Base-by-base conservation (phyloP, 1,139 yeast genomes). In the Pichia sp. region DNA sequence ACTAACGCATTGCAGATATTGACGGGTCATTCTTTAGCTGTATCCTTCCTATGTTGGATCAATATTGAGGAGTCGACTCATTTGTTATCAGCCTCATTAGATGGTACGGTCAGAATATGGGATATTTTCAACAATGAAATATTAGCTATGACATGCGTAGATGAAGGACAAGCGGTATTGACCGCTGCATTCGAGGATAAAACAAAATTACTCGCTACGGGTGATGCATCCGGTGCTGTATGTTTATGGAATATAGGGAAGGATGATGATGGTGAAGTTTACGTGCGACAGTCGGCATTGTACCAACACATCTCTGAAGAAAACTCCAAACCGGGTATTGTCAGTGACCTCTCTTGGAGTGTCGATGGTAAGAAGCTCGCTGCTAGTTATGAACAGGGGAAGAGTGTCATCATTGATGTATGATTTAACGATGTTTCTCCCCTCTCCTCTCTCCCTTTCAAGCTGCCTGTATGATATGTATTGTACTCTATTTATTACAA, bases 101-200 rank as follows among this genome's bases (percentile, higher is more conserved):
- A 85, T 46, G 88, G 94, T 1, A 63, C 78, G 0, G 60, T 80
- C 3, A 68, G 82, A 38, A 50, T 83, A 0, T 86, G 94, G 94
- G 73, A 81, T 46, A 64, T 72, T 1, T 49, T 59, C 13, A 56
- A 55, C 7, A 77, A 77, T 15, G 51, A 56, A 12, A 47, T 63
- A 16, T 41, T 70, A 6, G 64, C 62, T 10, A 50, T 63, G 10
- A 52, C 65, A 24, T 55, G 64, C 9, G 53, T 67, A 4, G 50
- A 49, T n/a, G 70, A 66, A 32, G 73, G 72, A 6, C 49, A 65
- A 5, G 73, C 84, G 1, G 66, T 81, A 0, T 66, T 78, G 38
- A 62, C 65, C 15, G 75, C 77, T n/a, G 18, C 15, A 10, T 20
- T 83, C 1, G 73, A 75, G 1, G 63, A 72, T 47, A n/a, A n/a